Percentiles rank a stretch among this genome's conserved stretches.
phyloP scores from a whole-genome alignment of 106 monocot genomes.

The Dactylorhiza incarnata region DNA sequence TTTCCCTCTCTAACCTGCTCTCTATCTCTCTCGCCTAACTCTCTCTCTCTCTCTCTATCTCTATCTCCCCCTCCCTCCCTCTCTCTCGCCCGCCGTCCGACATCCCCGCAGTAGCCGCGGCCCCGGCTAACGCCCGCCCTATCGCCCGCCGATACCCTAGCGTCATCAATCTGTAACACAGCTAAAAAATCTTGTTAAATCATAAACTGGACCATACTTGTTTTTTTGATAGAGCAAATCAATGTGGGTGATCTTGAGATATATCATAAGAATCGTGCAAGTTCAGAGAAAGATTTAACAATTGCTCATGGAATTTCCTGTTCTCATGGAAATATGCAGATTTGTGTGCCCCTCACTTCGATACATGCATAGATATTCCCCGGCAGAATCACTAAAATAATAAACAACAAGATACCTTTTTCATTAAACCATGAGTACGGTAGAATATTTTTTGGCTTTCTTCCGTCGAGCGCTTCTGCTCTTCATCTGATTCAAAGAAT shows the following conservation, averaged over 20 bases:
- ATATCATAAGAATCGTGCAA: background rate
- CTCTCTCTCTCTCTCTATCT: no score
- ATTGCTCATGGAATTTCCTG: background rate
- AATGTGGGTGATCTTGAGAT: background rate
- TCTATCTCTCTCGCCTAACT: no score
- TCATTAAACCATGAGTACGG: background rate
- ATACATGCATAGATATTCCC: no score
- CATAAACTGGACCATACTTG: background rate
- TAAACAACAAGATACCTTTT: conserved; percentile 4
- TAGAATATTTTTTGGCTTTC: background rate
- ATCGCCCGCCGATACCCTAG: no score
- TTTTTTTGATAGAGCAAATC: background rate
- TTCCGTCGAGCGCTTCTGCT: conserved; percentile 5
- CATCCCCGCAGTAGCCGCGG: no score
- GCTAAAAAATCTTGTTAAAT: background rate
- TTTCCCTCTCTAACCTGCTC: no score
- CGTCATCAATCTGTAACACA: background rate
- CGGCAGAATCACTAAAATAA: no score
- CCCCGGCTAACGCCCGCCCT: no score
- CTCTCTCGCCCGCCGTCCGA: no score
- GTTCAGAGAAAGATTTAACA: background rate
- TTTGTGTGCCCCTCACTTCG: background rate
- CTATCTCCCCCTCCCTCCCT: no score
- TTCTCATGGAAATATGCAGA: background rate
- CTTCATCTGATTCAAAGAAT: background rate